Base-by-base conservation (phyloP, 2,329 filamentous ascomycete species). In the Colletotrichum tanaceti region DNA sequence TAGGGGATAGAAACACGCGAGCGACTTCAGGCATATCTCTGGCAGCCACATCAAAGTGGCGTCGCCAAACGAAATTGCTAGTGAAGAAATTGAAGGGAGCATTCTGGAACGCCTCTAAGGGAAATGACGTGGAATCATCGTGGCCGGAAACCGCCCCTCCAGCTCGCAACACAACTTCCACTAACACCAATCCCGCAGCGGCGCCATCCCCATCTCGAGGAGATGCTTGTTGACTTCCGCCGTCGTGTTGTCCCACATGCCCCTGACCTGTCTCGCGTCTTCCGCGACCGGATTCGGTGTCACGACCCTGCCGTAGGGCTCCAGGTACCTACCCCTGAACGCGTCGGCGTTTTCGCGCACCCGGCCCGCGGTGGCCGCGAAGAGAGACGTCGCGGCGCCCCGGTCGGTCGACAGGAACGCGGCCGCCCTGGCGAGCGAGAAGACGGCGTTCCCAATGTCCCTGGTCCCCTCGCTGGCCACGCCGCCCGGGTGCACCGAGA, bases 261-360 rank as follows among this genome's bases (percentile, higher is more conserved):
- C 64, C 22, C 53, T 39, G 9, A 63, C 46, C 50, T 70, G 59
- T 50, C 68, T 47, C 14, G 62, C 41, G 28, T 74, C 62, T 4
- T 70, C 46, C 7, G 68, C 41, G 10, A 71, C 52, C 1, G 68
- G 47, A 28, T 74, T 71, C 22, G 67, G 62, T 3, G 49, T 53
- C 13, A 39, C 46, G 4, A 72, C 14, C 2, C 61, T 28, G 5
- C 72, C 73, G 24, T 71, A 50, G 0, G 71, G 72, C 55, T 71
- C 68, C 4, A 73, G 20, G n/a, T 73, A 74, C 22, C 50, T 71
- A 0, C 73, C 73, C 43, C 66, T 71, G 46, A 71, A 73, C 58
- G 46, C 46, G 2, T 65, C 58, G 1, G 57, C 13, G 10, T 66
- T 57, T 4, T 62, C 39, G n/a, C 68, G 68, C 14, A 73, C 66